Base-by-base conservation (phyloP, 73 alveolate genomes). In the Paramecium bursaria region DNA sequence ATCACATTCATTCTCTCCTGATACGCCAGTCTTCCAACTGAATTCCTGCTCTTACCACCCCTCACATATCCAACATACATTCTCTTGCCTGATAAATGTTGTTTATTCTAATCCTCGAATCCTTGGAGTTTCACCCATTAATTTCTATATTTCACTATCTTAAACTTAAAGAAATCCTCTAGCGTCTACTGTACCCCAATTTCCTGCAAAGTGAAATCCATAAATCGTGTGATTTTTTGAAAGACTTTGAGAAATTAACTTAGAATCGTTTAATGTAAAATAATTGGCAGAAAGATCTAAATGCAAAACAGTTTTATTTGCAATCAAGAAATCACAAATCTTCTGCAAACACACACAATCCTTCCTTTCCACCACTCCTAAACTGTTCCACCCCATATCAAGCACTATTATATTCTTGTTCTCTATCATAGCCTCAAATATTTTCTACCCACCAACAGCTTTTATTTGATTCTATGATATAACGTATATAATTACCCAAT, bases 61-160 rank as follows among this genome's bases (percentile, higher is more conserved):
- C 55, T 93, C 98, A 52, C 98, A 93, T 15, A 93, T 91, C 98
- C 98, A 93, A 57, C 98, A 93, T 19, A 90, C 88, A 50, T 80
- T 75, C n/a, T 74, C 88, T 11, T 39, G 22, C 53, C 88, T 49
- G 1, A 74, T 30, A 17, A 19, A 47, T 21, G 79, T 75, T 14
- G 39, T 76, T 31, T 74, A 51, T 23, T 46, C 80, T 33, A 75
- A 31, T 29, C 73, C 90, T 42, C 17, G 73, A 17, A 53, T 79
- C 26, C 89, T 15, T 49, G 76, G 89, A 4, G 82, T 67, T 67
- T 67, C 82, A 21, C 82, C 89, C 22, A 73, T 49, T 14, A 55
- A 39, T 19, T 55, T 46, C 10, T 52, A 48, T 3, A 54, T 30
- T 17, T 75, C 88, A 27, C 75, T 51, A n/a, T 75, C 86, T 15